phyloP scores from a whole-genome alignment of 2,329 filamentous ascomycete genomes.

The Monosporascus sp. region DNA sequence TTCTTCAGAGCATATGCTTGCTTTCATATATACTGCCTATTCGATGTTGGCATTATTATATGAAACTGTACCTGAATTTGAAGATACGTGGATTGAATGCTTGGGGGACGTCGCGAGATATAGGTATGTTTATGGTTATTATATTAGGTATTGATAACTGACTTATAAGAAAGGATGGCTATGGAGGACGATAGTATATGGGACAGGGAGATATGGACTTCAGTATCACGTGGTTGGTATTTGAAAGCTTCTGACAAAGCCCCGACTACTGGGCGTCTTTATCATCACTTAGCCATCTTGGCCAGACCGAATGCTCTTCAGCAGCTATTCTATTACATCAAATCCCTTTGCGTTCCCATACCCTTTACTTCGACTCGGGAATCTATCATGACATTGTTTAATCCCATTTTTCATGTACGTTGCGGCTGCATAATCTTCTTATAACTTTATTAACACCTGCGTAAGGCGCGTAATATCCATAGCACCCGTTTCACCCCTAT shows the following conservation, averaged over 20 bases:
- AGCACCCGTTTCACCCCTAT: slow-evolving; percentile 35
- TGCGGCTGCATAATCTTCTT: too few species aligned
- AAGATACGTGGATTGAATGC: not conserved
- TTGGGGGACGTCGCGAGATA: not conserved
- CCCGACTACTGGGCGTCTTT: slow-evolving; percentile 53
- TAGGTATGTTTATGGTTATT: not conserved
- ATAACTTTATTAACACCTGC: not conserved
- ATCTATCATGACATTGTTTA: slow-evolving; percentile 64
- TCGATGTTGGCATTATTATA: not conserved
- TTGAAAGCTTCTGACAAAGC: slow-evolving; percentile 54
- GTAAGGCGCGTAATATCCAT: slow-evolving; percentile 10
- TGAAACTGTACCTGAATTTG: not conserved
- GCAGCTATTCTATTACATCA: slow-evolving; percentile 42
- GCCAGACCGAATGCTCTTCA: slow-evolving; percentile 43
- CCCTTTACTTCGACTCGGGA: slow-evolving; percentile 65
- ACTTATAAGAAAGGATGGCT: slow-evolving; percentile 26
- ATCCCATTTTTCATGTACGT: slow-evolving; percentile 42
- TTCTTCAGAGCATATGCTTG: not conserved
- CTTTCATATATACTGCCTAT: not conserved
- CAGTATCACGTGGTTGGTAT: slow-evolving; percentile 59
- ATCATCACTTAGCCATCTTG: slow-evolving; percentile 58
- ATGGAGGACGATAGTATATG: slow-evolving; percentile 55
- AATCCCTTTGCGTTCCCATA: slow-evolving; percentile 54
- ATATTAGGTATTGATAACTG: not conserved
- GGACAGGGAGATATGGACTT: slow-evolving; percentile 55